Evolutionary conservation across 495 filamentous ascomycete species (phyloP).

Genomic region (Hypoxylon cercidicola): DNA sequence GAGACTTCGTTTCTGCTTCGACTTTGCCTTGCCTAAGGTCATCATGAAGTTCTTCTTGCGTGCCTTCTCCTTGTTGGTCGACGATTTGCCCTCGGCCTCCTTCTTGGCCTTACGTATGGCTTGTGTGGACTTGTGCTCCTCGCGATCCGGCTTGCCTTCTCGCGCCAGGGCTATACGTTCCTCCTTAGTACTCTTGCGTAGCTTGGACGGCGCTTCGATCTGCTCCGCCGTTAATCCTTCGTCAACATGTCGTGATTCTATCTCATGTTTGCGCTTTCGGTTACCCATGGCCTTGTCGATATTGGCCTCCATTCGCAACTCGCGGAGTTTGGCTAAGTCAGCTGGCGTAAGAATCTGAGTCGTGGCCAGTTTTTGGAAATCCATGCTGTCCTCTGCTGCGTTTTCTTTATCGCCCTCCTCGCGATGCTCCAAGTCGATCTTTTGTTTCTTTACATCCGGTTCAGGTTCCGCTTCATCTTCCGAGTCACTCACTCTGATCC

Average conservation of each 20-base stretch:
- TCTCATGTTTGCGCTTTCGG: constrained; percentile 59
- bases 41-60: constrained; percentile 98
- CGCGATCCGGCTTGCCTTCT: constrained; percentile 76
- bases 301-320: constrained; percentile 78
- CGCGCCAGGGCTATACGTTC: constrained; percentile 81
- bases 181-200: constrained; percentile 79
- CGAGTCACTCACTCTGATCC: constrained; percentile 90
- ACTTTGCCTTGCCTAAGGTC: constrained; percentile 93
- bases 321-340: constrained; percentile 89
- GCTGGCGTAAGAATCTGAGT: constrained; percentile 90
- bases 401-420: constrained; percentile 56
- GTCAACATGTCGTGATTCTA: constrained; percentile 73
- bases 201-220: constrained; percentile 79
- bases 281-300: constrained; percentile 70
- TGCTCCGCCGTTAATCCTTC: constrained; percentile 86
- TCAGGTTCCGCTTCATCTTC: constrained; percentile 76
- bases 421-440: constrained; percentile 47
- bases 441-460: constrained; percentile 71
- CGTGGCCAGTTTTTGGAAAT: constrained; percentile 77
- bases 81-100: constrained; percentile 87
- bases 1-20: constrained; percentile 92
- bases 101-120: constrained; percentile 86
- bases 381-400: constrained; percentile 48
- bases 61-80: constrained; percentile 97
- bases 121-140: constrained; percentile 82